Conservation (phyloP, 805 yeast species). For the Cyberlindnera mycetangii region DNA sequence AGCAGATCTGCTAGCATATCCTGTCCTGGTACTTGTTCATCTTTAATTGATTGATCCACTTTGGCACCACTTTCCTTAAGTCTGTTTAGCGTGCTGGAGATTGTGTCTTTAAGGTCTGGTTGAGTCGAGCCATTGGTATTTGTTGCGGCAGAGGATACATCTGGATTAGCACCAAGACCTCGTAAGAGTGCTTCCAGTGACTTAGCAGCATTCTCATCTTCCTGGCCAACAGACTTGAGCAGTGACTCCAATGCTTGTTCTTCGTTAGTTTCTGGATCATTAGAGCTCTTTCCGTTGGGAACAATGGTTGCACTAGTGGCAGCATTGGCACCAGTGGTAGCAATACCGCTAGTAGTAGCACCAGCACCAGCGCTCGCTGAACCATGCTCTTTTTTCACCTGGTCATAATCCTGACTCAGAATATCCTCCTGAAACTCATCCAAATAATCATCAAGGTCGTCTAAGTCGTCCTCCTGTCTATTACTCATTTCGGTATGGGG, state of each 20-base stretch:
- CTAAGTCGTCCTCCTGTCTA: constrained; percentile 46
- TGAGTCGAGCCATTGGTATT: too few relatives aligned
- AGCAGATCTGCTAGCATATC: constrained; percentile 59
- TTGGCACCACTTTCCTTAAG: constrained; percentile 72
- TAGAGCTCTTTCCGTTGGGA: too few relatives aligned
- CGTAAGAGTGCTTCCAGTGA: constrained; percentile 46
- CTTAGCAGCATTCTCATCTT: constrained; percentile 49
- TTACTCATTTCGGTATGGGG: background rate
- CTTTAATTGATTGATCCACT: constrained; percentile 57
- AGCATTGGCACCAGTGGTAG: too few relatives aligned
- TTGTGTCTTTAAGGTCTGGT: constrained; percentile 55
- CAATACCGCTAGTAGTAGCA: too few relatives aligned
- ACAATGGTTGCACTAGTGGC: too few relatives aligned
- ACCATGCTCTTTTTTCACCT: constrained; percentile 22
- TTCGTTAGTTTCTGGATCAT: background rate
- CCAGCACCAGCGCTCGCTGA: background rate
- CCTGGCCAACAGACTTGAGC: constrained; percentile 34
- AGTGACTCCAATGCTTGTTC: constrained; percentile 28
- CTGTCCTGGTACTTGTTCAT: constrained; percentile 49
- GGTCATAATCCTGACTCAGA: constrained; percentile 42
- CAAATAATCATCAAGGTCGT: constrained; percentile 77
- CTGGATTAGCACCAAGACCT: constrained; percentile 23
- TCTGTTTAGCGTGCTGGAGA: constrained; percentile 76
- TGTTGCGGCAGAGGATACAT: too few relatives aligned
- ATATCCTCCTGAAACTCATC: constrained; percentile 82